These are phyloP conservation scores for Sphenostylis stenocarpa DNA, from an alignment of 306 rosid species.

Conservation along the genomic window DNA sequence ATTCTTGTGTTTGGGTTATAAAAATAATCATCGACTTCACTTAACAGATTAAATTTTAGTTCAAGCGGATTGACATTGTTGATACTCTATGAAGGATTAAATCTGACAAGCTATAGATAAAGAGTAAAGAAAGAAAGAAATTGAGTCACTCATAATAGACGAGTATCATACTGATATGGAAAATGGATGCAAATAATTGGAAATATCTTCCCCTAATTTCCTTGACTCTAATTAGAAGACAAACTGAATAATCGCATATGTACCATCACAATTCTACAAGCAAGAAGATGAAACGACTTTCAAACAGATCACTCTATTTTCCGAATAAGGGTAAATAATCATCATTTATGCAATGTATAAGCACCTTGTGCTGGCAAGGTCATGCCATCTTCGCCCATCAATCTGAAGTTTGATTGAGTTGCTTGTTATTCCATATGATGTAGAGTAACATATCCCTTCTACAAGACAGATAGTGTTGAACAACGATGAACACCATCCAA, in stretches of 20 bases:
- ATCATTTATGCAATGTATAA: constrained; percentile 4
- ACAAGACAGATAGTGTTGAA: constrained; percentile 42
- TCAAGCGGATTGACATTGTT: constrained; percentile 15
- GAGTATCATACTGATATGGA: constrained; percentile 12
- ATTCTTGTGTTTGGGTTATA: constrained; percentile 1
- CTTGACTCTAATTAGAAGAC: constrained; percentile 2
- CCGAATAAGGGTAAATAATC: constrained; percentile 13
- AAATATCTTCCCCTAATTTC: constrained; percentile 6
- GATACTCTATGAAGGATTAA: background rate
- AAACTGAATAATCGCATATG: constrained; percentile 19
- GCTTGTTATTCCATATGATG: constrained; percentile 49
- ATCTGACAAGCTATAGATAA: constrained; percentile 1
- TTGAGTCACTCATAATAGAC: background rate
- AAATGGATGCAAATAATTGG: background rate
- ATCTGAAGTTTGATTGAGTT: constrained; percentile 52
- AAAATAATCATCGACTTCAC: background rate
- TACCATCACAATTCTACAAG: background rate
- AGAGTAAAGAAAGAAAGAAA: background rate
- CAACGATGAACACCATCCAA: constrained; percentile 32
- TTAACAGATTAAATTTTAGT: constrained; percentile 7
- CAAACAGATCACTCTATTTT: background rate
- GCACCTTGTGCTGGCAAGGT: constrained; percentile 55
- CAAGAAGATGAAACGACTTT: constrained; percentile 15
- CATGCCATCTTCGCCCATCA: constrained; percentile 58
- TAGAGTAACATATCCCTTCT: constrained; percentile 67